Conservation (phyloP, 148 eudicot species). For the Hydrangea macrophylla region DNA sequence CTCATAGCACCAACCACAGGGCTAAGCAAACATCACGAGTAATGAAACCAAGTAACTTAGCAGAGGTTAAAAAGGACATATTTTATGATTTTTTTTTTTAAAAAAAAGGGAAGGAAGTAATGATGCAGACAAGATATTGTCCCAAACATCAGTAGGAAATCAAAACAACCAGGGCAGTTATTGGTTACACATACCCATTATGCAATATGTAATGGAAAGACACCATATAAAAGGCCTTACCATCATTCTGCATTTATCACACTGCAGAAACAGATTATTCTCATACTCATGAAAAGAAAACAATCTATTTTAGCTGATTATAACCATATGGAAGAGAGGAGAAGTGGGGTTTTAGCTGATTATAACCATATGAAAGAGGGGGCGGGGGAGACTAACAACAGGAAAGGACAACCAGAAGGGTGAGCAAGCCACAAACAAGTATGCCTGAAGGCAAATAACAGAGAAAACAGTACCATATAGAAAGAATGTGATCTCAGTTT, state of each 20-base stretch:
- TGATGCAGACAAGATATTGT: background rate
- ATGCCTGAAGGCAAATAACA: background rate
- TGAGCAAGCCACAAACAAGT: background rate
- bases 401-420: background rate
- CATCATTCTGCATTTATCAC: conserved; percentile 99
- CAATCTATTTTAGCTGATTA: conserved; percentile 18
- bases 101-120: too few relatives aligned
- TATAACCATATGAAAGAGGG: too few relatives aligned
- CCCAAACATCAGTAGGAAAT: background rate
- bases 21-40: conserved; percentile 35
- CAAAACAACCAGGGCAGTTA: background rate
- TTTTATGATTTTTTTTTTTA: too few relatives aligned
- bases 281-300: conserved; percentile 70
- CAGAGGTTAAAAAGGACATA: background rate
- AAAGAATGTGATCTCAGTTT: background rate
- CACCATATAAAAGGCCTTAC: conserved; percentile 33
- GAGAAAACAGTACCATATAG: background rate
- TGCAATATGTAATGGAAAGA: background rate
- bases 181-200: background rate
- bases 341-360: too few relatives aligned
- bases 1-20: conserved; percentile 96
- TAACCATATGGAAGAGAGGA: conserved; percentile 1
- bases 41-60: conserved; percentile 6
- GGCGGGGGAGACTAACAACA: background rate
- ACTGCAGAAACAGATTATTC: conserved; percentile 92